Evolutionary conservation across 1,139 yeast genomes (phyloP), one percentile per base, ranked within the genome.

Genomic region (Wickerhamiella pararugosa): DNA sequence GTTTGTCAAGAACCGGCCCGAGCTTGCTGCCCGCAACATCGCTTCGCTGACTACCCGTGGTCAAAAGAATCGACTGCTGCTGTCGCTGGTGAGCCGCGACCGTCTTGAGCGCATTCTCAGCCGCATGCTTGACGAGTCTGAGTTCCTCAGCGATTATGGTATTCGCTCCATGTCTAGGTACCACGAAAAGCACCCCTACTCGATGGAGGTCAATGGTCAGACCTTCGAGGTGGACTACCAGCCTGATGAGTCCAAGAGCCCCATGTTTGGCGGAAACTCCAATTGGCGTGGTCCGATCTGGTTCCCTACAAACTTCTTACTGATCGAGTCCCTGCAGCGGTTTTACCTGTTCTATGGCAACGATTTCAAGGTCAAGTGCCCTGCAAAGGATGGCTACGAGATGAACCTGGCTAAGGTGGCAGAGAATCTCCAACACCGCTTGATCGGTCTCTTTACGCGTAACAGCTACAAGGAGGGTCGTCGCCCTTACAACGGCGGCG

Each of bases 241-340:
- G 45, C 84, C 96, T 2, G 97, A 94, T 21, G 97, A 87, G 60
- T 81, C 94, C 21, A 92, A 84, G 57, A 79, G 94, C 3, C 95
- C 95, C 7, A 73, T 87, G 75, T 87, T 87, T 70, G 97, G 97
- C 44, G 97, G 97, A 51, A 87, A 87, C 59, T 84, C 95, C 28
- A 87, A 86, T 62, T 87, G 97, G 97, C 72, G 97, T 62, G 97
- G 97, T 5, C 96, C 97, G n/a, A 84, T 87, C 55, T 87, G 97
- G 97, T 84, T 87, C 68, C 95, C 97, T 25, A 84, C 86, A 8
- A 86, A 82, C 56, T 87, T 87, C 62, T 66, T 87, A 50, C 66
- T 87, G 40, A 86, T 86, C 45, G 97, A 87, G 64, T 77, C 95
- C 0, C 68, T 87, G 53, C 94, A 87, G 61, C 71, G 95, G 54